Conservation (phyloP, 495 filamentous ascomycete genomes). For the Talaromyces liani region DNA sequence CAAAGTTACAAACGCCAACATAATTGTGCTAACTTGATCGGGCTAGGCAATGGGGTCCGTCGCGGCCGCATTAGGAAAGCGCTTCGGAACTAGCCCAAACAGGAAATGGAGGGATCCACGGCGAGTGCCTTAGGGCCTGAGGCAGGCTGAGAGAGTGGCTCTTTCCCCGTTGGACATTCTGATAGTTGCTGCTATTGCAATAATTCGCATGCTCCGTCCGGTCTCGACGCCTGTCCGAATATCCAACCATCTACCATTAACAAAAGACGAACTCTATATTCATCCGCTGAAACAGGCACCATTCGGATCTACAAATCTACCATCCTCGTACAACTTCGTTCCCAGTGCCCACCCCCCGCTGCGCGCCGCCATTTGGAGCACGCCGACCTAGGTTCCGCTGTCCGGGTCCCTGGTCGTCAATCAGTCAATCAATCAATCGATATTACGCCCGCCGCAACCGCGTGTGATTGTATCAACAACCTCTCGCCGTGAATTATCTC, state of each 20-base stretch:
- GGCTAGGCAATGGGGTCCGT: not conserved
- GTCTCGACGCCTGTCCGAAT: not conserved
- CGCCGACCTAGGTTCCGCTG: conserved; percentile 1
- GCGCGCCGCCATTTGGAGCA: not conserved
- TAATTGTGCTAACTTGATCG: not conserved
- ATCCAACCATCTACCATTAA: not conserved
- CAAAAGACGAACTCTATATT: not conserved
- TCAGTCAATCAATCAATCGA: conserved; percentile 3
- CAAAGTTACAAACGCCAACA: too few species aligned
- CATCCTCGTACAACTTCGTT: not conserved
- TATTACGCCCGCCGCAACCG: not conserved
- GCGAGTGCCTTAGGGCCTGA: not conserved
- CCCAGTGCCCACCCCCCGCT: not conserved
- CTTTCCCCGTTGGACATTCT: not conserved
- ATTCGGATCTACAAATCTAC: not conserved
- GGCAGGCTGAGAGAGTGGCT: not conserved
- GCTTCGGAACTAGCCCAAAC: not conserved
- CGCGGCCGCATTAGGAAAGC: not conserved
- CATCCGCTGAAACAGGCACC: not conserved
- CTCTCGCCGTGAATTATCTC: not conserved
- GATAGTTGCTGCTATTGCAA: not conserved
- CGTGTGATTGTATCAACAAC: not conserved
- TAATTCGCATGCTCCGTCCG: not conserved
- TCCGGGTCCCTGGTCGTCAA: conserved; percentile 2
- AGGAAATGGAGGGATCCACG: not conserved